Percentiles rank a stretch among this genome's conserved stretches.
These are phyloP conservation scores for Amanita pallidorosea DNA, from an alignment of 768 basidiomycete species.

Conservation along the genomic window DNA sequence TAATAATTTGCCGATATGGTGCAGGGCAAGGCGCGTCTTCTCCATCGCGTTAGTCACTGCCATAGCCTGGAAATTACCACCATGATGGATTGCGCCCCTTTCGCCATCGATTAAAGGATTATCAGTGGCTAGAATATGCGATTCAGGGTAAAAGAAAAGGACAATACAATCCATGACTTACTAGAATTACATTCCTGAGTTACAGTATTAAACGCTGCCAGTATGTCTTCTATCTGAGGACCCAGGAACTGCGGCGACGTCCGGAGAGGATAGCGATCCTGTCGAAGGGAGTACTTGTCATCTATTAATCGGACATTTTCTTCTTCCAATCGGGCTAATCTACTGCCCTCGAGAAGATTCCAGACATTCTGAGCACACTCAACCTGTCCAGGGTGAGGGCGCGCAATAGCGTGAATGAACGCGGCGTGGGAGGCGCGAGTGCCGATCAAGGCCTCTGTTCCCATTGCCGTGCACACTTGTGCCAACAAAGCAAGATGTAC, in stretches of 20 bases:
- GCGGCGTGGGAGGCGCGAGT: conserved; percentile 51
- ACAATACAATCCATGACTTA: conserved; percentile 21
- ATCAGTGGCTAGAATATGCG: conserved; percentile 51
- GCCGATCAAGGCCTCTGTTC: conserved; percentile 66
- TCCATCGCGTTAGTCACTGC: conserved; percentile 76
- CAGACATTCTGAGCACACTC: conserved; percentile 58
- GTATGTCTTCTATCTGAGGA: conserved; percentile 68
- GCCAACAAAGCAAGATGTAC: conserved; percentile 49
- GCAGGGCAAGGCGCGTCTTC: conserved; percentile 64
- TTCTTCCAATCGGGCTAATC: conserved; percentile 48
- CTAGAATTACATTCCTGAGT: conserved; percentile 74
- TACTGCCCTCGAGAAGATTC: conserved; percentile 48
- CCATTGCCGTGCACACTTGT: conserved; percentile 71
- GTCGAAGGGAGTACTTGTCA: conserved; percentile 59
- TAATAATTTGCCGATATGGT: conserved; percentile 61
- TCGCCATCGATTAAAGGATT: conserved; percentile 71
- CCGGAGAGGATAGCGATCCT: conserved; percentile 63
- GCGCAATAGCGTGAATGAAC: conserved; percentile 64
- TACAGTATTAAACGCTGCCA: conserved; percentile 45
- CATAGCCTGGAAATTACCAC: conserved; percentile 87
- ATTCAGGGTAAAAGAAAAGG: conserved; percentile 4
- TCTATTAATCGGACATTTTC: conserved; percentile 54
- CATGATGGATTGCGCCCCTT: conserved; percentile 56
- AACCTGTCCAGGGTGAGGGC: conserved; percentile 78
- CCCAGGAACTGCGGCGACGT: conserved; percentile 73